Base-by-base conservation (phyloP, 208 protist species). In the Trypanosoma congolense region DNA sequence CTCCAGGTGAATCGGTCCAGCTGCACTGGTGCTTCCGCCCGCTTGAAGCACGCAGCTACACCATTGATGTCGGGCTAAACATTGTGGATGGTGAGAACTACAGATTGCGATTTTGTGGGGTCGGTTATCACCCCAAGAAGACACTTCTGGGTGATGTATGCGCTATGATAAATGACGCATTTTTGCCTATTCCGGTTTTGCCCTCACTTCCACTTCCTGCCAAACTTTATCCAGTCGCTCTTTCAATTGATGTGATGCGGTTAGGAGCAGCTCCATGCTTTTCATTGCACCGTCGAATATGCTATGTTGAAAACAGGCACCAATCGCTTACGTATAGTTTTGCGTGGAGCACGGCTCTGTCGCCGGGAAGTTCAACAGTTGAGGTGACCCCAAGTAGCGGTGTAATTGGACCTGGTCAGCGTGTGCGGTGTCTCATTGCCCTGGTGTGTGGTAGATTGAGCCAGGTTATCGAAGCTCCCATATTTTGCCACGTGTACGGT, bases 21-120 rank as follows among this genome's bases (percentile, higher is more conserved):
- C 61, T 97, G n/a, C 49, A 69, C 25, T 94, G 83, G 70, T 93
- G 87, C 72, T 97, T 97, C 60, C 70, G 87, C 18, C 92, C 92
- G 10, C 72, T 97, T 12, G 87, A 97, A 57, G 87, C 74, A 28
- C 71, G 69, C 44, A 61, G 61, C 50, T 93, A 96, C 76, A 49
- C 56, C 10, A 62, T 94, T 29, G 64, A 76, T 5, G 76, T 92
- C 14, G 54, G 76, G 18, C 60, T 96, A 33, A 65, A 31, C 18
- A 75, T 65, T 28, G 56, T 62, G 45, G 58, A 52, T 44, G 84
- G 80, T 25, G 83, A 92, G 61, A 68, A 67, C n/a, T 88, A 91
- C 70, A 68, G 44, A 24, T 4, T 95, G 19, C 81, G 73, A 35
- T 79, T 96, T 33, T 41, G 68, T 25, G 88, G 83, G 45, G 19